Conservation (phyloP, 2,329 filamentous ascomycete genomes). For the Aspergillus amoenus region DNA sequence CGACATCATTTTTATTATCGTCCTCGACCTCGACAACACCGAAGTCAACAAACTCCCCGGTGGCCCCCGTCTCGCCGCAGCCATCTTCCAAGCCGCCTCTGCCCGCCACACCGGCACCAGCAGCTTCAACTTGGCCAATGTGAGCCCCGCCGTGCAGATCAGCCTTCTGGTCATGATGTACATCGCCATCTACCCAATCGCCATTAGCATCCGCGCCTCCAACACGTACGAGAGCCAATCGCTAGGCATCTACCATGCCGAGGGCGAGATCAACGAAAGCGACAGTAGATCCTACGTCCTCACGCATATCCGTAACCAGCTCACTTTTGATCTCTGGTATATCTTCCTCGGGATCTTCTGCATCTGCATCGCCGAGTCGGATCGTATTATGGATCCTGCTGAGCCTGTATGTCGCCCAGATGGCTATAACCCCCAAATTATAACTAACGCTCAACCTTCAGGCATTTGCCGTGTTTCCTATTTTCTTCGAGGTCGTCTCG, state of each 20-base stretch:
- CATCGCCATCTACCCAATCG: conserved; percentile 91
- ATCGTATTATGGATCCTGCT: too few relatives aligned
- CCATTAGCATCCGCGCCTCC: conserved; percentile 76
- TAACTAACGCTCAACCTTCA: too few relatives aligned
- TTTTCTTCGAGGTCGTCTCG: too few relatives aligned
- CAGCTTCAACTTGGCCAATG: conserved; percentile 51
- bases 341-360: too few relatives aligned
- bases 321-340: too few relatives aligned
- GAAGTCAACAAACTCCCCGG: conserved; percentile 42
- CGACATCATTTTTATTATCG: conserved; percentile 57
- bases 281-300: too few relatives aligned
- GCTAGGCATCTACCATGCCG: conserved; percentile 47
- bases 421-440: too few relatives aligned
- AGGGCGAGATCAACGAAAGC: too few relatives aligned
- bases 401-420: too few relatives aligned
- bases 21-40: conserved; percentile 53
- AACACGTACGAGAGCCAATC: conserved; percentile 70
- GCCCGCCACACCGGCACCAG: conserved; percentile 51
- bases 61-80: conserved; percentile 54
- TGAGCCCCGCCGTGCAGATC: conserved; percentile 58
- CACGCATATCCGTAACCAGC: too few relatives aligned
- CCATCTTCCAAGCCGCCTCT: conserved; percentile 59
- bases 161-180: conserved; percentile 90
- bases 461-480: too few relatives aligned
- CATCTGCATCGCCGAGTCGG: too few relatives aligned